These are phyloP conservation scores for Polytrichum formosum DNA, from an alignment of 225 moss, liverwort and hornwort genomes.

Conservation along the genomic window DNA sequence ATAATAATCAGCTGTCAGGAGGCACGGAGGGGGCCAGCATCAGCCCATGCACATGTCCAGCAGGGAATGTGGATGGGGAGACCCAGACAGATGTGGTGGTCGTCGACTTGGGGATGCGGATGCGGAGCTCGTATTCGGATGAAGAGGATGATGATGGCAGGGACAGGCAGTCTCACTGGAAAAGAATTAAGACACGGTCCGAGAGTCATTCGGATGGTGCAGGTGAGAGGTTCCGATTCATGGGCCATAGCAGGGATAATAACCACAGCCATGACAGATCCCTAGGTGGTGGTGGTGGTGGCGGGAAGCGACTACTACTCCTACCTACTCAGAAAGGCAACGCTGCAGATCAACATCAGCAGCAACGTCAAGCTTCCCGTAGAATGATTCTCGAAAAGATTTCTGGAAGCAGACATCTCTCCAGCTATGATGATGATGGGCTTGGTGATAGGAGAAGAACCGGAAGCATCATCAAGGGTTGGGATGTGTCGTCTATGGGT, in stretches of 20 bases:
- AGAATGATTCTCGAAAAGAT: constrained; percentile 28
- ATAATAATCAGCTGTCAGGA: constrained; percentile 1
- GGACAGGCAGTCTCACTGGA: constrained; percentile 55
- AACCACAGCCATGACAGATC: constrained; percentile 11
- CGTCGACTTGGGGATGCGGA: neutral
- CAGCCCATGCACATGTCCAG: neutral
- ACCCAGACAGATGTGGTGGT: neutral
- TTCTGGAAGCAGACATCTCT: constrained; percentile 14
- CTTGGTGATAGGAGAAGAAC: neutral
- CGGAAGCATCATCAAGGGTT: constrained; percentile 6
- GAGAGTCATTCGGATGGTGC: constrained; percentile 18
- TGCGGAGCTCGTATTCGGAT: constrained; percentile 1
- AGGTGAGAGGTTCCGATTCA: constrained; percentile 22
- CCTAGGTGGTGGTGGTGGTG: too few relatives aligned
- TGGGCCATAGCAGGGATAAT: constrained; percentile 16
- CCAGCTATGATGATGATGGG: constrained; percentile 4
- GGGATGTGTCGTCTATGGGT: constrained; percentile 21
- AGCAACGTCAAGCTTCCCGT: constrained; percentile 4
- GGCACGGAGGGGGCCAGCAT: neutral
- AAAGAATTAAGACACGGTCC: constrained; percentile 43
- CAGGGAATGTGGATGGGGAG: neutral
- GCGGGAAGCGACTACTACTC: too few relatives aligned
- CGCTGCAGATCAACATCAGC: too few relatives aligned
- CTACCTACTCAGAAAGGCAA: constrained; percentile 6
- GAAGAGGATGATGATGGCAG: constrained; percentile 48